Evolutionary conservation across 176 grass and related monocot species (phyloP).

Genomic region (Bothriochloa decipiens): DNA sequence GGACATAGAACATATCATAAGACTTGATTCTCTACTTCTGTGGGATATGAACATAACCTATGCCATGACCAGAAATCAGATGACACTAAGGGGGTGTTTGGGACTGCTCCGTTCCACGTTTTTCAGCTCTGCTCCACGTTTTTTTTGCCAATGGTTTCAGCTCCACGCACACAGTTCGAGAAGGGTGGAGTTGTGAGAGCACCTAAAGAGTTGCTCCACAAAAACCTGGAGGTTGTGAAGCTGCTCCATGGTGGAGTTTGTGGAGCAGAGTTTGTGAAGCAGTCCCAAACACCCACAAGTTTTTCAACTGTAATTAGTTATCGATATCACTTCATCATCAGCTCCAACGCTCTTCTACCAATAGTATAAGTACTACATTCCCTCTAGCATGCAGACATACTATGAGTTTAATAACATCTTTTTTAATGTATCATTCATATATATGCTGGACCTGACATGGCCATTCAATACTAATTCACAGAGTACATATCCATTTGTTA

Average conservation of each 20-base stretch:
- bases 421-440: slow-evolving; percentile 24
- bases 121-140: too few species aligned
- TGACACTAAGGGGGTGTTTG: not conserved
- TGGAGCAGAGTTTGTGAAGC: too few species aligned
- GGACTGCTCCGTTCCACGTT: too few species aligned
- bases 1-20: slow-evolving; percentile 6
- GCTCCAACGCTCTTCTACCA: not conserved
- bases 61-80: slow-evolving; percentile 6
- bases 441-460: slow-evolving; percentile 21
- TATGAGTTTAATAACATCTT: slow-evolving; percentile 17
- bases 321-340: not conserved
- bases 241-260: too few species aligned
- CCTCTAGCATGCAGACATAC: not conserved
- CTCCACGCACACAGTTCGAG: too few species aligned
- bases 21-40: slow-evolving; percentile 8
- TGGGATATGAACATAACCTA: not conserved
- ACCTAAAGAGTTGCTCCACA: too few species aligned
- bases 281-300: not conserved
- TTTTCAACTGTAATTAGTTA: not conserved
- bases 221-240: too few species aligned
- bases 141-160: too few species aligned
- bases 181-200: too few species aligned
- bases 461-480: slow-evolving; percentile 2
- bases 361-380: slow-evolving; percentile 2
- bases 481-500: slow-evolving; percentile 22